Evolutionary conservation across 225 moss, liverwort and hornwort species (phyloP).

Genomic region (Climacium dendroides): DNA sequence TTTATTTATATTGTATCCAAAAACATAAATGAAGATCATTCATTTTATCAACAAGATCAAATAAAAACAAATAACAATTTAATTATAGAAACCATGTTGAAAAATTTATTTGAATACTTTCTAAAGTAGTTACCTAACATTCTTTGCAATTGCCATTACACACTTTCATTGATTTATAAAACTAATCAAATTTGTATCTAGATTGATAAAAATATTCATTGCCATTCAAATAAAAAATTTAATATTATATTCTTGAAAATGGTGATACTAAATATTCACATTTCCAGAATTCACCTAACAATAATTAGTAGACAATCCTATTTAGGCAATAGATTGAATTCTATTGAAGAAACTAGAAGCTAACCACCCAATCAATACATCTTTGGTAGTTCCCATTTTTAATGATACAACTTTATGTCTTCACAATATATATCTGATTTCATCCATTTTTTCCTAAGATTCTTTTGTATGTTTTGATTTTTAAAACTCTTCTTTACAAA

Average conservation of each 20-base stretch:
- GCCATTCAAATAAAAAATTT: neutral
- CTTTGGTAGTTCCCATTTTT: neutral
- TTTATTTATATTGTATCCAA: neutral
- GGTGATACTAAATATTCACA: neutral
- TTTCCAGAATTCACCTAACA: neutral
- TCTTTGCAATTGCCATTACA: neutral
- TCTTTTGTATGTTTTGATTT: fast-evolving
- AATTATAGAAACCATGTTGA: neutral
- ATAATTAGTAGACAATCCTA: neutral
- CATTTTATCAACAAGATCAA: neutral
- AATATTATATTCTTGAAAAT: neutral
- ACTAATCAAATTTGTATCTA: neutral
- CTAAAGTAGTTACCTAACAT: neutral
- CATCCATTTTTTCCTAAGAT: neutral
- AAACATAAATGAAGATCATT: neutral
- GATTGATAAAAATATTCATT: neutral
- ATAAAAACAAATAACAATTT: neutral
- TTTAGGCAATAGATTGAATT: neutral
- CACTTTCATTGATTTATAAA: neutral
- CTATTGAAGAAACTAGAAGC: neutral
- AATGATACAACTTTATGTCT: neutral
- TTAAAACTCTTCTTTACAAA: neutral
- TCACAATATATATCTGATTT: neutral
- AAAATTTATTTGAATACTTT: neutral
- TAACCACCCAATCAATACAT: neutral